A percentile compares a stretch with the other conserved stretches of the same genome.
These are phyloP conservation scores for Irpex sp. DNA, from an alignment of 1,284 basidiomycete genomes.

Conservation along the genomic window DNA sequence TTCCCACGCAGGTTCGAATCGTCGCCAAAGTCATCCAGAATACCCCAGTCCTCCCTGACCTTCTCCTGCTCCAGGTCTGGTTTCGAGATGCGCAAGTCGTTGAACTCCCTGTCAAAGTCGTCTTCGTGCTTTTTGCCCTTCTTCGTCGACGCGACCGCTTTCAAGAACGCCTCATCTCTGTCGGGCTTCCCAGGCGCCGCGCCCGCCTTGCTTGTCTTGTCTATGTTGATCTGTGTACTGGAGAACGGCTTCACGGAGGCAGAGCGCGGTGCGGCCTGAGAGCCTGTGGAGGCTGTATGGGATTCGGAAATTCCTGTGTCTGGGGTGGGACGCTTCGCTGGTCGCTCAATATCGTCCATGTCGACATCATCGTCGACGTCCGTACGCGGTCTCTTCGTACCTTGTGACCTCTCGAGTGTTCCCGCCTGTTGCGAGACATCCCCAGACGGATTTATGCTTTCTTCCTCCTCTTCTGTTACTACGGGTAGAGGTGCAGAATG, in stretches of 20 bases:
- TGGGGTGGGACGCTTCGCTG: slow-evolving; percentile 38
- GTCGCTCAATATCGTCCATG: slow-evolving; percentile 29
- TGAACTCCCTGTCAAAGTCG: slow-evolving; percentile 81
- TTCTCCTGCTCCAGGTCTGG: slow-evolving; percentile 43
- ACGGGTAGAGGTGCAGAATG: slow-evolving; percentile 13
- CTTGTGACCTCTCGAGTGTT: slow-evolving; percentile 16
- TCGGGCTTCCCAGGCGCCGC: slow-evolving; percentile 53
- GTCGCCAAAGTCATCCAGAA: slow-evolving; percentile 74
- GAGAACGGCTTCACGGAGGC: slow-evolving; percentile 1
- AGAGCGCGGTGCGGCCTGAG: background rate
- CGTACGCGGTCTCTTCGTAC: slow-evolving; percentile 29
- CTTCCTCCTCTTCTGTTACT: slow-evolving; percentile 58
- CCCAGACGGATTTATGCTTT: slow-evolving; percentile 15
- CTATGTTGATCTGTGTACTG: slow-evolving; percentile 4
- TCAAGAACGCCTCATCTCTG: slow-evolving; percentile 64
- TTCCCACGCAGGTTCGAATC: slow-evolving; percentile 69
- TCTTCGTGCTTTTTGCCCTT: slow-evolving; percentile 70
- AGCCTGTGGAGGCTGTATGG: background rate
- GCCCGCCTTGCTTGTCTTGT: slow-evolving; percentile 21
- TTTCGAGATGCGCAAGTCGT: slow-evolving; percentile 74
- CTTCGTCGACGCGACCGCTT: slow-evolving; percentile 71
- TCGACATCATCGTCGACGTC: slow-evolving; percentile 30
- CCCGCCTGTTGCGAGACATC: background rate
- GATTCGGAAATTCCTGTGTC: slow-evolving; percentile 23
- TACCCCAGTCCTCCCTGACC: slow-evolving; percentile 54